Percentiles rank a stretch among this genome's conserved stretches.
Conservation (phyloP, 345 rosid species). For the Geranium rotundifolium region DNA sequence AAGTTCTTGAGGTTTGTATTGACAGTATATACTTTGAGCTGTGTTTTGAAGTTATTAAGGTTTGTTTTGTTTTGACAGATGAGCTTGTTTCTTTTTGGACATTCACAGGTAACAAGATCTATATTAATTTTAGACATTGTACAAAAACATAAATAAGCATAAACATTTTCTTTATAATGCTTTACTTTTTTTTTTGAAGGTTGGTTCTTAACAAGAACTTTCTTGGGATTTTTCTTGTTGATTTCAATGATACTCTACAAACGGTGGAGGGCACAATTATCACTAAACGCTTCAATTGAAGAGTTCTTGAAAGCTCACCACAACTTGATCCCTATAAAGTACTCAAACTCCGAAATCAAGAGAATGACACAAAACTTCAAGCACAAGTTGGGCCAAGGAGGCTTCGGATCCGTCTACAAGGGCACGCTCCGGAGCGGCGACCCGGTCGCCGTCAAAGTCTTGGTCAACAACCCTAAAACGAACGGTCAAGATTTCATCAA, state of each 20-base stretch:
- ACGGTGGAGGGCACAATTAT: slow-evolving; percentile 9
- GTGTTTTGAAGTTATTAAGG: background rate
- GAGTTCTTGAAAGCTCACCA: slow-evolving; percentile 8
- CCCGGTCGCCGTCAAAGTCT: slow-evolving; percentile 1
- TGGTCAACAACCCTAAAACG: background rate
- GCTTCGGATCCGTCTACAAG: slow-evolving; percentile 6
- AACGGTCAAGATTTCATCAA: slow-evolving; percentile 7
- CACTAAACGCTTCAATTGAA: background rate
- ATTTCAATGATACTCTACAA: slow-evolving; percentile 2
- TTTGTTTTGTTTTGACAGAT: background rate
- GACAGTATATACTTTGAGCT: background rate
- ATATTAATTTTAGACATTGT: too few relatives aligned
- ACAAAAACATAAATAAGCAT: too few relatives aligned
- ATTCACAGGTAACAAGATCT: background rate
- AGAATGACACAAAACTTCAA: background rate
- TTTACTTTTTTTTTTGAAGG: background rate
- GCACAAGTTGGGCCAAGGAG: slow-evolving; percentile 3
- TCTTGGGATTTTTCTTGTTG: background rate
- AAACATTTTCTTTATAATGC: too few relatives aligned
- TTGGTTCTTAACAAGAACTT: background rate
- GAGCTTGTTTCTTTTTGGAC: background rate
- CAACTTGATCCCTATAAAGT: slow-evolving; percentile 10
- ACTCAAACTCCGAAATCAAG: slow-evolving; percentile 6
- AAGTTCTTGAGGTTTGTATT: background rate
- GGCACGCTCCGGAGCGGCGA: slow-evolving; percentile 1